These are phyloP conservation scores for Curvularia spicifera DNA, from an alignment of 2,329 filamentous ascomycete species.

Conservation along the genomic window DNA sequence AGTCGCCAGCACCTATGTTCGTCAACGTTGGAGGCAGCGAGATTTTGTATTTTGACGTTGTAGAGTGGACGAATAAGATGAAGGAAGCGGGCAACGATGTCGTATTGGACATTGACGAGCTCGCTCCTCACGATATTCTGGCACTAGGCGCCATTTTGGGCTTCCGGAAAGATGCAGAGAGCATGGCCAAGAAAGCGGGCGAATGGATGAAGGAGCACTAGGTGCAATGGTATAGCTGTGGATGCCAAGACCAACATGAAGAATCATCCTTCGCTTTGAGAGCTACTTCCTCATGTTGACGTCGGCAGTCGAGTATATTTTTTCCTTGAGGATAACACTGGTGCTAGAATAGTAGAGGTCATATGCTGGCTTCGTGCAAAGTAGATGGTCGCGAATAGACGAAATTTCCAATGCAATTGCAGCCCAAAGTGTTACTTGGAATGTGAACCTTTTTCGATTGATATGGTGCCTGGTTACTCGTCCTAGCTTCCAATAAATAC, in stretches of 20 bases:
- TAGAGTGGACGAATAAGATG: slow-evolving; percentile 50
- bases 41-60: slow-evolving; percentile 51
- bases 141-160: slow-evolving; percentile 51
- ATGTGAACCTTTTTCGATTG: no score
- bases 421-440: not conserved
- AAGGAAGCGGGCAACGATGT: slow-evolving; percentile 51
- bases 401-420: not conserved
- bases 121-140: slow-evolving; percentile 57
- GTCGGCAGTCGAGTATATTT: not conserved
- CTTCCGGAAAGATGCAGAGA: slow-evolving; percentile 50
- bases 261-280: not conserved
- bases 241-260: not conserved
- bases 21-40: slow-evolving; percentile 53
- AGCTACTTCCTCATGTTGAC: not conserved
- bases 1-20: slow-evolving; percentile 50
- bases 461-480: no score
- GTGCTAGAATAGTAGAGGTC: not conserved
- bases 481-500: no score
- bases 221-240: no score
- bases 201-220: slow-evolving; percentile 38
- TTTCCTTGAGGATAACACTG: not conserved
- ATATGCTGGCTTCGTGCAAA: no score
- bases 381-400: not conserved
- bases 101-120: slow-evolving; percentile 50
- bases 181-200: slow-evolving; percentile 47